Evolutionary conservation across 2,329 filamentous ascomycete species (phyloP).

Genomic region (Beauveria caledonica): DNA sequence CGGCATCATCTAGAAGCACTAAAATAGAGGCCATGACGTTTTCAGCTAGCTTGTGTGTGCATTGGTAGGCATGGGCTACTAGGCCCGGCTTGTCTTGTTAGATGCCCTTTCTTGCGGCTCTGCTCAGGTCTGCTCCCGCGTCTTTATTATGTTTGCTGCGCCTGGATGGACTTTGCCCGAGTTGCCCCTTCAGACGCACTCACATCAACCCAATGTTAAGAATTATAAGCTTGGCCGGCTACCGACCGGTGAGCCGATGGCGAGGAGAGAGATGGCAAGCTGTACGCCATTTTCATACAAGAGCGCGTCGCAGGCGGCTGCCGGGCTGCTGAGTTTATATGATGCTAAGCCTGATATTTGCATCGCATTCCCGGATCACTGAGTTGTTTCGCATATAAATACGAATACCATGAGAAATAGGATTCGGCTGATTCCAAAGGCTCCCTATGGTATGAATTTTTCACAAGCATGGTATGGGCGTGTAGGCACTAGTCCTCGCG

Average conservation of each 20-base stretch:
- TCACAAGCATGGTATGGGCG: conserved; percentile 34
- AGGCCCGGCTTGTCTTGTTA: conserved; percentile 57
- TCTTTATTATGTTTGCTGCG: conserved; percentile 66
- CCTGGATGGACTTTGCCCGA: conserved; percentile 51
- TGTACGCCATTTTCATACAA: conserved; percentile 54
- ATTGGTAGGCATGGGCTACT: conserved; percentile 70
- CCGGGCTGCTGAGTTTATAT: conserved; percentile 53
- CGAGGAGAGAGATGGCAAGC: conserved; percentile 31
- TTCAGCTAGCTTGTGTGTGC: conserved; percentile 66
- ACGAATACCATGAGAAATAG: conserved; percentile 33
- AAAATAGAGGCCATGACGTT: conserved; percentile 49
- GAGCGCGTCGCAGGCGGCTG: conserved; percentile 43
- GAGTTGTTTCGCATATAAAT: conserved; percentile 33
- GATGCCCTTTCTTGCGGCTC: conserved; percentile 64
- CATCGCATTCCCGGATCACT: conserved; percentile 60
- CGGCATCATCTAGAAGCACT: conserved; percentile 47
- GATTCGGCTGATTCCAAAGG: conserved; percentile 50
- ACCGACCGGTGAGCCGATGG: conserved; percentile 53
- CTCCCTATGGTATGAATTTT: conserved; percentile 48
- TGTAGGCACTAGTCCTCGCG: conserved; percentile 11
- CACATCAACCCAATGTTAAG: conserved; percentile 36
- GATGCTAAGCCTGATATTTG: conserved; percentile 56
- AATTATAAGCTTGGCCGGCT: conserved; percentile 43
- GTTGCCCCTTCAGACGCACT: conserved; percentile 53
- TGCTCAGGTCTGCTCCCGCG: conserved; percentile 54